Conservation (phyloP, 306 rosid genomes). For the Acmispon strigosus region DNA sequence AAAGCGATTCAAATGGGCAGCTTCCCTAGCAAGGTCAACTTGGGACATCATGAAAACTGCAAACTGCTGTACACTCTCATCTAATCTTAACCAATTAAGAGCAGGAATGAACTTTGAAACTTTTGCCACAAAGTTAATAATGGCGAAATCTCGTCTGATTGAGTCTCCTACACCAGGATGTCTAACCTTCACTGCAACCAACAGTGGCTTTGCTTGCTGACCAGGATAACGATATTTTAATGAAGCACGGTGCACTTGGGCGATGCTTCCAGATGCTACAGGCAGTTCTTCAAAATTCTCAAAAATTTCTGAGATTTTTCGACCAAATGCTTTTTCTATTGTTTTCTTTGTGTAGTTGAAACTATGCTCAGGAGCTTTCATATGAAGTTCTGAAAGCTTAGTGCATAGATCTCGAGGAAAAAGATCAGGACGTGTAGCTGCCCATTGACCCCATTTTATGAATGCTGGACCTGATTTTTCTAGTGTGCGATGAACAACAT, state of each 20-base stretch:
- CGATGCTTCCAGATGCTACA: constrained; percentile 98
- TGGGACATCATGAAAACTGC: constrained; percentile 99
- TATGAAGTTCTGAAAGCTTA: constrained; percentile 81
- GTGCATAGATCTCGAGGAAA: constrained; percentile 88
- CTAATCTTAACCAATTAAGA: constrained; percentile 89
- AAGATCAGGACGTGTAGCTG: constrained; percentile 98
- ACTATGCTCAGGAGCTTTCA: constrained; percentile 96
- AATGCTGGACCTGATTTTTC: constrained; percentile 95
- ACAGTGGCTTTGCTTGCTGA: constrained; percentile 58
- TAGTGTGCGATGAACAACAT: constrained; percentile 66
- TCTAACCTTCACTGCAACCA: constrained; percentile 94
- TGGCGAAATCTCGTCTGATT: constrained; percentile 88
- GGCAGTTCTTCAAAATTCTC: constrained; percentile 91
- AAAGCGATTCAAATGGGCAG: constrained; percentile 95
- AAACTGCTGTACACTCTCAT: constrained; percentile 98
- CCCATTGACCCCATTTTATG: constrained; percentile 99
- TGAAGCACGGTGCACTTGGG: constrained; percentile 94
- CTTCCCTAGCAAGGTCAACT: constrained; percentile 99
- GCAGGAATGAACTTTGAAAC: constrained; percentile 71
- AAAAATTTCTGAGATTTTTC: constrained; percentile 79
- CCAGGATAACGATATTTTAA: constrained; percentile 86
- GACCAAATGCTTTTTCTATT: constrained; percentile 86
- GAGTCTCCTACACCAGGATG: constrained; percentile 99
- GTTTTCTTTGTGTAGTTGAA: constrained; percentile 83
- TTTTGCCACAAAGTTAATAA: constrained; percentile 74